These are phyloP conservation scores for Russula dissimulans DNA, from an alignment of 768 basidiomycete genomes.

Conservation along the genomic window DNA sequence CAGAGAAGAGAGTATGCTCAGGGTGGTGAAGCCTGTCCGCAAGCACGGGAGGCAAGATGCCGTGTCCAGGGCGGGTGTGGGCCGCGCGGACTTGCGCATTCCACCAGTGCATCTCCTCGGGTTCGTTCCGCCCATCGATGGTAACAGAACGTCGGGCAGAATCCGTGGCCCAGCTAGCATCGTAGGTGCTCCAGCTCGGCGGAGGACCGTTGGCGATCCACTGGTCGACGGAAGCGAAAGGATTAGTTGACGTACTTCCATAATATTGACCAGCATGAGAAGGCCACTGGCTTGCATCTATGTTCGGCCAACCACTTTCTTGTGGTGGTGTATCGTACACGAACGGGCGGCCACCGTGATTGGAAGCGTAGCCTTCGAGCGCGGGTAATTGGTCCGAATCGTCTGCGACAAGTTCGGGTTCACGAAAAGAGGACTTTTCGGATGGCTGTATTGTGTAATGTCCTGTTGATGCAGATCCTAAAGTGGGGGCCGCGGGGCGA, in stretches of 20 bases:
- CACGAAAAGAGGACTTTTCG: slow-evolving; percentile 23
- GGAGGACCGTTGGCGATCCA: slow-evolving; percentile 13
- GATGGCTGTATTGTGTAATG: slow-evolving; percentile 23
- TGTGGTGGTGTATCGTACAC: slow-evolving; percentile 5
- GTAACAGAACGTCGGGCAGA: slow-evolving; percentile 26
- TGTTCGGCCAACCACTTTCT: slow-evolving; percentile 4
- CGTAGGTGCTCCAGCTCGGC: slow-evolving; percentile 8
- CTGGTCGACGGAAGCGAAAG: slow-evolving; percentile 3
- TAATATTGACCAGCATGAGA: slow-evolving; percentile 1
- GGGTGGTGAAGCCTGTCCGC: slow-evolving; percentile 62
- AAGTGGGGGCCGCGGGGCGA: slow-evolving; percentile 23
- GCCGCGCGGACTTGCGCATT: slow-evolving; percentile 39
- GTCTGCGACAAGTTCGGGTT: slow-evolving; percentile 26
- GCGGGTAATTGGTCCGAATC: slow-evolving; percentile 12
- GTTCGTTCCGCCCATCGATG: slow-evolving; percentile 51
- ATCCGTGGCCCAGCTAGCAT: slow-evolving; percentile 9
- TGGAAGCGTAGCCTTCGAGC: background rate
- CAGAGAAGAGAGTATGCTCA: slow-evolving; percentile 61
- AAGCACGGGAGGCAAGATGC: slow-evolving; percentile 59
- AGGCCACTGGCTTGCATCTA: slow-evolving; percentile 6
- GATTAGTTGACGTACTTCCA: slow-evolving; percentile 1
- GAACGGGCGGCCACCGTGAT: slow-evolving; percentile 12
- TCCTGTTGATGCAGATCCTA: slow-evolving; percentile 32
- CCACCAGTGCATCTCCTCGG: slow-evolving; percentile 68
- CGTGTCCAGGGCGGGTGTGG: slow-evolving; percentile 53